These are phyloP conservation scores for Bipolaris gigantea DNA, from an alignment of 2,329 filamentous ascomycete genomes.

Conservation along the genomic window DNA sequence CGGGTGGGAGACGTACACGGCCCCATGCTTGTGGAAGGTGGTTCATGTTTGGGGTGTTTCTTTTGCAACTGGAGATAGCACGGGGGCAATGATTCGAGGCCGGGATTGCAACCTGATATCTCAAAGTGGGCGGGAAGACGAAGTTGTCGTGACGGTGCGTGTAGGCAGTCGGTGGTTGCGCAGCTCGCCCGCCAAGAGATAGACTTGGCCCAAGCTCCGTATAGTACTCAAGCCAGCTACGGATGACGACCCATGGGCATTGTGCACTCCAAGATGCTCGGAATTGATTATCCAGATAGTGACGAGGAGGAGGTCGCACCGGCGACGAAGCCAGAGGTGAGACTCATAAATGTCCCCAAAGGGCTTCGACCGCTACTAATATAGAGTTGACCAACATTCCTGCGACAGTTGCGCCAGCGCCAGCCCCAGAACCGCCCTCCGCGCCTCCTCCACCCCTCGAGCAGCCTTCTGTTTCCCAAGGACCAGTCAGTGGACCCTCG, in stretches of 20 bases:
- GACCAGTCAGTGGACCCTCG: constrained; percentile 28
- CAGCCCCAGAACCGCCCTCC: constrained; percentile 12
- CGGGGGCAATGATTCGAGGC: background rate
- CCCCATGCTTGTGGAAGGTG: constrained; percentile 68
- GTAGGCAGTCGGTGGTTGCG: constrained; percentile 37
- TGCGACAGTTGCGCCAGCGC: constrained; percentile 17
- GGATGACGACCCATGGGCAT: constrained; percentile 5
- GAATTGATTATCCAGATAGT: constrained; percentile 50
- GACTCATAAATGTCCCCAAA: constrained; percentile 25
- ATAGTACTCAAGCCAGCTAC: constrained; percentile 12
- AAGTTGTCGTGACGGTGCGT: constrained; percentile 24
- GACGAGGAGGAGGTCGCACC: constrained; percentile 50
- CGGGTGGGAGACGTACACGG: constrained; percentile 53
- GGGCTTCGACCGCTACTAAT: constrained; percentile 54
- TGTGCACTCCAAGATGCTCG: constrained; percentile 41
- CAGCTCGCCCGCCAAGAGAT: constrained; percentile 20
- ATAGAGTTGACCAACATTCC: constrained; percentile 35
- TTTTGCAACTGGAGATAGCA: constrained; percentile 1
- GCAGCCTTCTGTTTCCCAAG: constrained; percentile 10
- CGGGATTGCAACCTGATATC: constrained; percentile 1
- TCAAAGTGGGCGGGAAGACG: constrained; percentile 21
- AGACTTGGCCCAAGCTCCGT: constrained; percentile 36
- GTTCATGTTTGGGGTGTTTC: constrained; percentile 55
- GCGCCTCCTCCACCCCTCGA: constrained; percentile 12
- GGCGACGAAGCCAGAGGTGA: constrained; percentile 45